These are phyloP conservation scores for Alternaria triticimaculans DNA, from an alignment of 2,329 filamentous ascomycete species.

Conservation along the genomic window DNA sequence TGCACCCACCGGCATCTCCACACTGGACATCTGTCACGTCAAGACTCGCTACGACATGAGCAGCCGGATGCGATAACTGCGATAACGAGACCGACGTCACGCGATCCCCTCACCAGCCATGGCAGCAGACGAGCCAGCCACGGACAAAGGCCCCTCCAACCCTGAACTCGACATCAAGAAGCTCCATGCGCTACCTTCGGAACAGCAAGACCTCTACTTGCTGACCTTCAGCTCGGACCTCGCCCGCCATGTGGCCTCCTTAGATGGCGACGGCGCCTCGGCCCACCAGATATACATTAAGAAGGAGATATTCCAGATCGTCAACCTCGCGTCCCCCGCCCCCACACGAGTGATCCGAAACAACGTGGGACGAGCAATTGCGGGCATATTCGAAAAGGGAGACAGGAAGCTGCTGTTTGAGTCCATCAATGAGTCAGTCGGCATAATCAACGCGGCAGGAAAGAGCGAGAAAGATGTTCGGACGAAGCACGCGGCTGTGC, in stretches of 20 bases:
- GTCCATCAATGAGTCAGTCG: conserved; percentile 86
- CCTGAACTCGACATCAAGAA: conserved; percentile 89
- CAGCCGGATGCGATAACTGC: conserved; percentile 12
- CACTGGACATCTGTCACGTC: conserved; percentile 24
- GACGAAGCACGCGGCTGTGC: conserved; percentile 84
- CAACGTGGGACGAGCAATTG: conserved; percentile 84
- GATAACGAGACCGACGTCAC: conserved; percentile 8
- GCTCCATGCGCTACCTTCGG: conserved; percentile 84
- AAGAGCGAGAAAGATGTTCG: conserved; percentile 81
- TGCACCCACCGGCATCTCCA: conserved; percentile 24
- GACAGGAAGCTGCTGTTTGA: conserved; percentile 93
- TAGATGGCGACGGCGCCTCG: conserved; percentile 81
- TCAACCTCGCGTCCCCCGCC: conserved; percentile 79
- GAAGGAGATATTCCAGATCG: conserved; percentile 91
- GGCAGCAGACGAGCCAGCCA: conserved; percentile 34
- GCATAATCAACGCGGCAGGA: conserved; percentile 69
- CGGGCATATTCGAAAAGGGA: conserved; percentile 80
- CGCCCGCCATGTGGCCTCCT: conserved; percentile 75
- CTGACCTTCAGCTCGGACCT: conserved; percentile 86
- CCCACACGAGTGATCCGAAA: conserved; percentile 89
- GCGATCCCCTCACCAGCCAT: conserved; percentile 27
- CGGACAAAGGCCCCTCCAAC: conserved; percentile 56
- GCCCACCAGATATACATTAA: conserved; percentile 91
- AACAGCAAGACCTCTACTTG: conserved; percentile 95
- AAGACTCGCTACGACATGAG: conserved; percentile 27